phyloP scores from a whole-genome alignment of 2,329 filamentous ascomycete species.

The Aureobasidium sp. region DNA sequence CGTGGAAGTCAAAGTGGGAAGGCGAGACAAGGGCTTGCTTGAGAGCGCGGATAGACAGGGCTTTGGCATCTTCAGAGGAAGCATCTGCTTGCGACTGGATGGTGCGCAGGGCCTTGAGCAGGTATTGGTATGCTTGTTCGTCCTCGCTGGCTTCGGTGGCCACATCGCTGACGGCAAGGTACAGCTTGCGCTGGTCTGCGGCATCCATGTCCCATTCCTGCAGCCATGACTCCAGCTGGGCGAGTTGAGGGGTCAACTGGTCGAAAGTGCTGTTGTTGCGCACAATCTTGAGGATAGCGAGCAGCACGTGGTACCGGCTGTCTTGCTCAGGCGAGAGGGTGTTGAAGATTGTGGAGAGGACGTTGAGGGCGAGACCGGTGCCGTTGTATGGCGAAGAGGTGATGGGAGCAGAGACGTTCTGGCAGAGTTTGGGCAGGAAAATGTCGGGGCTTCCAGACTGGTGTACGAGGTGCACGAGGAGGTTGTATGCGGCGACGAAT shows the following conservation, averaged over 20 bases:
- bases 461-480: constrained; percentile 85
- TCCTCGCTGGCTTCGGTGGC: constrained; percentile 71
- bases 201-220: constrained; percentile 72
- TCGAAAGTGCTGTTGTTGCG: constrained; percentile 59
- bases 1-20: constrained; percentile 64
- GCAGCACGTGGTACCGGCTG: constrained; percentile 81
- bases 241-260: constrained; percentile 71
- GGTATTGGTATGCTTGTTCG: constrained; percentile 66
- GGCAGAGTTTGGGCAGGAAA: constrained; percentile 81
- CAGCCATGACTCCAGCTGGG: constrained; percentile 76
- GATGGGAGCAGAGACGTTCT: constrained; percentile 80
- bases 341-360: constrained; percentile 95
- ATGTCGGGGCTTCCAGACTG: constrained; percentile 78
- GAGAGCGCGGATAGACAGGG: constrained; percentile 55
- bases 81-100: constrained; percentile 53
- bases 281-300: constrained; percentile 79
- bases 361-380: constrained; percentile 74
- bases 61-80: constrained; percentile 45
- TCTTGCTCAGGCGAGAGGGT: constrained; percentile 68
- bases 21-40: constrained; percentile 59
- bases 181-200: constrained; percentile 77
- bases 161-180: constrained; percentile 71
- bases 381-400: constrained; percentile 79
- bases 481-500: constrained; percentile 92
- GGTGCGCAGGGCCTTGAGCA: constrained; percentile 66